A percentile compares a stretch with the other conserved stretches of the same genome.
Evolutionary conservation across 169 alveolate genomes (phyloP).

Genomic region (Plasmodium coatneyi): DNA sequence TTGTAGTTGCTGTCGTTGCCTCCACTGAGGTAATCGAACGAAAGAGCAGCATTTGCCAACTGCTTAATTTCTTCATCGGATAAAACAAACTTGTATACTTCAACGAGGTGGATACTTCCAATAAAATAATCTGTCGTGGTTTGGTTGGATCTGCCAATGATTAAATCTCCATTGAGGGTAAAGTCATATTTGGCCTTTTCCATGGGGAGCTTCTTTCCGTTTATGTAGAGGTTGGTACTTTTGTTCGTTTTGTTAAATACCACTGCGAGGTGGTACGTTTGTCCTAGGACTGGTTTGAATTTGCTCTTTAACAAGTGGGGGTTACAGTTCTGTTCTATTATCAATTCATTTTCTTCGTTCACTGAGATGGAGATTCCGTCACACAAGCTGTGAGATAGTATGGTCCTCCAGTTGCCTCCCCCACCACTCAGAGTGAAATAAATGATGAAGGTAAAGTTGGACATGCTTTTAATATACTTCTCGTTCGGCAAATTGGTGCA

Average conservation of each 20-base stretch:
- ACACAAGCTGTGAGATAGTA: constrained; percentile 82
- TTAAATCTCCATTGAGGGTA: constrained; percentile 73
- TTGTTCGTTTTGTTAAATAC: constrained; percentile 56
- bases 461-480: constrained; percentile 78
- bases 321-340: constrained; percentile 87
- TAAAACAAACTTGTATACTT: constrained; percentile 76
- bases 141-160: constrained; percentile 78
- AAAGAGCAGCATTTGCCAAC: constrained; percentile 8
- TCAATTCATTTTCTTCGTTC: constrained; percentile 84
- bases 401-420: constrained; percentile 73
- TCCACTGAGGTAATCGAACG: constrained; percentile 16
- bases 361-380: constrained; percentile 86
- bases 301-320: constrained; percentile 83
- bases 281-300: constrained; percentile 80
- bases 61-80: constrained; percentile 81
- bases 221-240: constrained; percentile 68
- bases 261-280: constrained; percentile 69
- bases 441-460: constrained; percentile 79
- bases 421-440: constrained; percentile 79
- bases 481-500: constrained; percentile 81
- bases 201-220: constrained; percentile 16
- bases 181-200: constrained; percentile 30
- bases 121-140: constrained; percentile 78
- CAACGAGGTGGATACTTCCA: constrained; percentile 78
- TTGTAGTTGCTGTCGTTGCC: background rate